Conservation (phyloP, 2,329 filamentous ascomycete genomes). For the Penicillium glabrum region DNA sequence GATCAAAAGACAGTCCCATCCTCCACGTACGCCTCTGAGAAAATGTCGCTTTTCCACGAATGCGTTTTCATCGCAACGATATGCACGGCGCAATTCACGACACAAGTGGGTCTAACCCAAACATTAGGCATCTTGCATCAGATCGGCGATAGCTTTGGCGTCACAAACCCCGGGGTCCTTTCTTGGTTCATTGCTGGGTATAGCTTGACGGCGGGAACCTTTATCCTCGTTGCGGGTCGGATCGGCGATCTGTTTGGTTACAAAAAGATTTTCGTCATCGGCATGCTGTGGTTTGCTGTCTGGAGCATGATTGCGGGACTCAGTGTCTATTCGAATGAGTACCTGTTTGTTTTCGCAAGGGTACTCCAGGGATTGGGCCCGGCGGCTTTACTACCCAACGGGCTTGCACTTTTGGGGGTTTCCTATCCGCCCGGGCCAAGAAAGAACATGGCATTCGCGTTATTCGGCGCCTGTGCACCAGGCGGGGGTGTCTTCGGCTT, state of each 20-base stretch:
- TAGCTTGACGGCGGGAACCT: slow-evolving; percentile 43
- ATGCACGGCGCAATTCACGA: background rate
- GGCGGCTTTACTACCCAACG: slow-evolving; percentile 4
- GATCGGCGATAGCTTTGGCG: background rate
- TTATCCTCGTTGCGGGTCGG: slow-evolving; percentile 35
- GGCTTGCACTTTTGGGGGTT: slow-evolving; percentile 45
- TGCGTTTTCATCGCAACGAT: background rate
- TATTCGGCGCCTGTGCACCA: slow-evolving; percentile 53
- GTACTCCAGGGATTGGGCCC: slow-evolving; percentile 7
- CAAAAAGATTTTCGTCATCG: slow-evolving; percentile 27
- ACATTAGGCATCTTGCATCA: background rate
- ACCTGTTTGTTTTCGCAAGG: slow-evolving; percentile 48
- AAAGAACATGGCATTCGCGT: slow-evolving; percentile 61
- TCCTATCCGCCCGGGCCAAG: slow-evolving; percentile 57
- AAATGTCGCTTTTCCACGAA: background rate
- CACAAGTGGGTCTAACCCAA: background rate
- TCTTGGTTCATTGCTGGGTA: slow-evolving; percentile 61
- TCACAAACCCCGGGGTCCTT: slow-evolving; percentile 27
- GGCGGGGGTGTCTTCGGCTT: slow-evolving; percentile 45
- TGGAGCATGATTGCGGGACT: slow-evolving; percentile 32
- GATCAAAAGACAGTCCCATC: background rate
- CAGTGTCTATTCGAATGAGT: slow-evolving; percentile 37
- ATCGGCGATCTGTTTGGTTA: slow-evolving; percentile 34
- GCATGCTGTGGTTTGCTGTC: slow-evolving; percentile 29
- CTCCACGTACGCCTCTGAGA: background rate